Evolutionary conservation across 306 rosid genomes (phyloP).

Genomic region (Lathyrus aphaca): DNA sequence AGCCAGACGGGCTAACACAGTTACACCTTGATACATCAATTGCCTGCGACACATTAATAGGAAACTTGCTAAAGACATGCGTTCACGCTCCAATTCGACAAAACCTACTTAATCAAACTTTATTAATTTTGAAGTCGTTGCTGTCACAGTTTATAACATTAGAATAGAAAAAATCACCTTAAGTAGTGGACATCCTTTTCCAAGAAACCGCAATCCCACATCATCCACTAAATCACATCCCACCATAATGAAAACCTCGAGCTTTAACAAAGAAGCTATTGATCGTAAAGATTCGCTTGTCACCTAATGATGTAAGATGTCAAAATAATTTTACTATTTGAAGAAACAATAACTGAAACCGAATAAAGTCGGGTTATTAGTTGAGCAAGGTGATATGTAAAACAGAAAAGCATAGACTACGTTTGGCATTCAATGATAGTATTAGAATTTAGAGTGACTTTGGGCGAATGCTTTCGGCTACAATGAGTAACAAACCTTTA

Average conservation of each 20-base stretch:
- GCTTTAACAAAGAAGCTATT: slow-evolving; percentile 59
- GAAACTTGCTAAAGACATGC: slow-evolving; percentile 14
- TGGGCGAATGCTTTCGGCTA: neutral
- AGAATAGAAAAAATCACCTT: slow-evolving; percentile 45
- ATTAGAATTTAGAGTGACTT: neutral
- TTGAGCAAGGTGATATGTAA: slow-evolving; percentile 6
- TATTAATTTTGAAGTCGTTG: slow-evolving; percentile 14
- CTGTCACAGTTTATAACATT: slow-evolving; percentile 11
- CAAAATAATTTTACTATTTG: slow-evolving; percentile 15
- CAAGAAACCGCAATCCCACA: slow-evolving; percentile 58
- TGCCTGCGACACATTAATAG: slow-evolving; percentile 48
- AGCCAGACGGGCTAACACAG: slow-evolving; percentile 53
- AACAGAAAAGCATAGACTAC: slow-evolving; percentile 26
- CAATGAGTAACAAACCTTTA: slow-evolving; percentile 50
- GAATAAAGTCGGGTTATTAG: neutral
- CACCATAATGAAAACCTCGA: slow-evolving; percentile 57
- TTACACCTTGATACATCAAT: slow-evolving; percentile 69
- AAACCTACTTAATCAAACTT: slow-evolving; percentile 14
- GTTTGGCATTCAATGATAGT: slow-evolving; percentile 7
- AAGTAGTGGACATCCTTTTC: slow-evolving; percentile 59
- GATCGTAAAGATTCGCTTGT: slow-evolving; percentile 60
- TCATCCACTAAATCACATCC: slow-evolving; percentile 64
- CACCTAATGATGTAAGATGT: slow-evolving; percentile 42
- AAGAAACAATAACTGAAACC: slow-evolving; percentile 21
- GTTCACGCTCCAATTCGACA: slow-evolving; percentile 17